Percentiles rank a stretch among this genome's conserved stretches.
phyloP scores from a whole-genome alignment of 305 asterid genomes.

The Fraxinus velutina region DNA sequence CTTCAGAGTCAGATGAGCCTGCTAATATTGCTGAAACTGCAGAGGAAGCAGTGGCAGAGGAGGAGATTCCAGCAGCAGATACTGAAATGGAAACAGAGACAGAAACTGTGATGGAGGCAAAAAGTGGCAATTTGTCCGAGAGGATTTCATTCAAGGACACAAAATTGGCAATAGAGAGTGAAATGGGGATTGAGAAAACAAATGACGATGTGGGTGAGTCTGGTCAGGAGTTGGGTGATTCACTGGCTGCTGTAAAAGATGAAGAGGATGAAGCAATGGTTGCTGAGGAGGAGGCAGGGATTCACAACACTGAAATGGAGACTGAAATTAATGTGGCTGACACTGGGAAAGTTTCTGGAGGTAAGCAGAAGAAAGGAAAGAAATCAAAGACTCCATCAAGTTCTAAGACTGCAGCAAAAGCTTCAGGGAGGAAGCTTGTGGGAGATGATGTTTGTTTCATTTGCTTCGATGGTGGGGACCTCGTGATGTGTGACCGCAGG shows the following conservation, averaged over 20 bases:
- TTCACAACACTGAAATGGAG: constrained; percentile 70
- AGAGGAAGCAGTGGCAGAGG: constrained; percentile 28
- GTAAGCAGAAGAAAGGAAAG: constrained; percentile 73
- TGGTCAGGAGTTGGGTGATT: constrained; percentile 44
- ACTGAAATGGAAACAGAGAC: constrained; percentile 31
- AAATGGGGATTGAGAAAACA: constrained; percentile 42
- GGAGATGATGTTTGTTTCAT: constrained; percentile 96
- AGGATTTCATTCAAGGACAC: constrained; percentile 34
- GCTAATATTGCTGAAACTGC: constrained; percentile 23
- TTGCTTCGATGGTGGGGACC: constrained; percentile 98
- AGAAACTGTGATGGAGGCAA: constrained; percentile 27
- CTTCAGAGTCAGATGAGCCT: constrained; percentile 26
- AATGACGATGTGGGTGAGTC: constrained; percentile 47
- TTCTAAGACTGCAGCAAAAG: constrained; percentile 43
- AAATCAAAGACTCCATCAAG: constrained; percentile 40
- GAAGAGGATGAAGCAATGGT: constrained; percentile 56
- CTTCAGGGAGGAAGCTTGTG: constrained; percentile 48
- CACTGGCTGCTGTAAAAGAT: constrained; percentile 42
- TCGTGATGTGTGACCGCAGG: constrained; percentile 93
- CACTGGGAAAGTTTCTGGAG: constrained; percentile 53
- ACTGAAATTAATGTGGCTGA: constrained; percentile 71
- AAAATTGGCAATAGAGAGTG: constrained; percentile 21
- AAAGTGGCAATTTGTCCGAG: constrained; percentile 20
- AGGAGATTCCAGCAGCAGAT: constrained; percentile 29
- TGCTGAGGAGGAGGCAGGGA: constrained; percentile 60